Conservation (phyloP, 768 basidiomycete species). For the Russula abietina region DNA sequence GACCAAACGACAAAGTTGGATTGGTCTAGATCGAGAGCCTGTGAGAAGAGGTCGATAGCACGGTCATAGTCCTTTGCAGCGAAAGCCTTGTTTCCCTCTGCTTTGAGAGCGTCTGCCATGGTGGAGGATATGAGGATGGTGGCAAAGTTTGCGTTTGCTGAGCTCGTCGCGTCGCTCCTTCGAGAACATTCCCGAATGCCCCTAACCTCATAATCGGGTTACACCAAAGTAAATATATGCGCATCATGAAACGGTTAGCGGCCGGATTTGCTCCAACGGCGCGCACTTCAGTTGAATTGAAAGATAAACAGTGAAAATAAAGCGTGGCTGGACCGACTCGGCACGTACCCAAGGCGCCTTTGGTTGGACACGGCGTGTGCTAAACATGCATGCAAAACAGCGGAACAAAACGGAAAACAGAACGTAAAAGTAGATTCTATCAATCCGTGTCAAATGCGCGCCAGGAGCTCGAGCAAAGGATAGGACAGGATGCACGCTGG, state of each 20-base stretch:
- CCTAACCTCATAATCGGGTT: slow-evolving; percentile 15
- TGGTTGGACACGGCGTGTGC: too few relatives aligned
- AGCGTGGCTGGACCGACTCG: too few relatives aligned
- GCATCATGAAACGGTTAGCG: too few relatives aligned
- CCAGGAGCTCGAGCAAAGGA: too few relatives aligned
- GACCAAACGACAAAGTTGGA: slow-evolving; percentile 87
- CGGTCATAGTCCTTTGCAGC: slow-evolving; percentile 86
- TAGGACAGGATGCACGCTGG: neutral
- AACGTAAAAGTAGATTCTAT: neutral
- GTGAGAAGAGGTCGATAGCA: slow-evolving; percentile 75
- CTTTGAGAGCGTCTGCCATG: slow-evolving; percentile 57
- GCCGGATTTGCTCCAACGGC: too few relatives aligned
- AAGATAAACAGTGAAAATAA: too few relatives aligned
- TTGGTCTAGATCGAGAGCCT: slow-evolving; percentile 79
- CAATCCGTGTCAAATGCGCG: neutral
- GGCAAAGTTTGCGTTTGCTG: too few relatives aligned
- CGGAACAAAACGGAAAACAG: neutral
- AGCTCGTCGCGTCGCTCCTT: neutral
- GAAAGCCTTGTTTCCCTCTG: slow-evolving; percentile 94
- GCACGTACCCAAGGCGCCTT: too few relatives aligned
- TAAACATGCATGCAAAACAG: neutral
- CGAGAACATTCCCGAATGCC: slow-evolving; percentile 20
- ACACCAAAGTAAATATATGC: too few relatives aligned
- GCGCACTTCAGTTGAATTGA: too few relatives aligned
- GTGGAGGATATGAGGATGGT: neutral